Conservation (phyloP, 139 green algal genomes). For the Gonium pectorale region DNA sequence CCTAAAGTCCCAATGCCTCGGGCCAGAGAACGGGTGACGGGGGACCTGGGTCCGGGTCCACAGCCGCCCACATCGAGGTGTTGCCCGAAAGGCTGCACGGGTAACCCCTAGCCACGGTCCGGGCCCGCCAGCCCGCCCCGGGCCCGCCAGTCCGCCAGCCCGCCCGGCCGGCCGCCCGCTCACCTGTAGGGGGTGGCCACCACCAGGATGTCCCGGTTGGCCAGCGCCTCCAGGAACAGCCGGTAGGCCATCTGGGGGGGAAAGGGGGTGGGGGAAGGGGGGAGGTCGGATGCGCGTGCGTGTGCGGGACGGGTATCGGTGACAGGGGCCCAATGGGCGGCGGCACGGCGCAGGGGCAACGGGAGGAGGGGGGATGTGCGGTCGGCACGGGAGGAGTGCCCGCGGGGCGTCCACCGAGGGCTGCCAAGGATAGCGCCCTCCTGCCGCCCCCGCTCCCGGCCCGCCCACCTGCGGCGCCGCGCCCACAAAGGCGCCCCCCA, state of each 20-base stretch:
- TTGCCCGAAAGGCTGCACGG: no score
- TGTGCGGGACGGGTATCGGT: no score
- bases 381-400: no score
- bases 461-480: slow-evolving; percentile 86
- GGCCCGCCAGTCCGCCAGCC: neutral
- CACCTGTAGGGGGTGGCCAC: slow-evolving; percentile 72
- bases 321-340: no score
- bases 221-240: slow-evolving; percentile 84
- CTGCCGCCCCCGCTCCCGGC: slow-evolving; percentile 68
- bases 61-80: no score
- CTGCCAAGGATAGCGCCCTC: neutral
- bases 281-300: no score
- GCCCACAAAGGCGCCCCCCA: slow-evolving; percentile 93
- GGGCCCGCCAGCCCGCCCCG: neutral
- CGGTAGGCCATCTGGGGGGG: slow-evolving; percentile 56
- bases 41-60: no score
- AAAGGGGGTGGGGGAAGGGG: neutral
- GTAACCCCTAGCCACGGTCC: neutral
- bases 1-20: no score
- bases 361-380: no score
- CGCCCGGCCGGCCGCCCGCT: neutral
- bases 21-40: no score
- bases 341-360: no score
- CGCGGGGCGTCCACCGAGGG: no score
- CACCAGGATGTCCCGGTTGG: slow-evolving; percentile 74